Evolutionary conservation across 257 asterid species (phyloP).

Genomic region (Cynanchum wilfordii): DNA sequence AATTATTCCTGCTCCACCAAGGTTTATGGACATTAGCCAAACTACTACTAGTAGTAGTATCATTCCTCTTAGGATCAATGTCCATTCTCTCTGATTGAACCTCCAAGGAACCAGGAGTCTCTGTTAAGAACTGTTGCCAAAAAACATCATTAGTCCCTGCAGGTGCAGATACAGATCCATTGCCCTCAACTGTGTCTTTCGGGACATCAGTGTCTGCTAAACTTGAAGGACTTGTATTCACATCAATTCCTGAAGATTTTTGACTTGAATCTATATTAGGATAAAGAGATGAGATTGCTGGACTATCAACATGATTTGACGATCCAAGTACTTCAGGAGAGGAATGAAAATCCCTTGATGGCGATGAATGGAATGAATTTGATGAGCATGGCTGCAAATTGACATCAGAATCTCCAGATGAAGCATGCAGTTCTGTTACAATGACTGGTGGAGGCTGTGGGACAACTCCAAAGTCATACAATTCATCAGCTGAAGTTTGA

Average conservation of each 20-base stretch:
- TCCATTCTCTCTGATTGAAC: conserved; percentile 39
- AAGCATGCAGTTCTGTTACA: conserved; percentile 29
- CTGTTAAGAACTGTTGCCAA: conserved; percentile 86
- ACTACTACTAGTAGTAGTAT: conserved; percentile 11
- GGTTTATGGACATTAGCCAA: conserved; percentile 32
- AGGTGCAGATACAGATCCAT: conserved; percentile 22
- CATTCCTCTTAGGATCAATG: conserved; percentile 18
- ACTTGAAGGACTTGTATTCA: conserved; percentile 37
- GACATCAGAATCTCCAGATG: conserved; percentile 55
- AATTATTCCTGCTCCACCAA: conserved; percentile 51
- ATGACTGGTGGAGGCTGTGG: conserved; percentile 27
- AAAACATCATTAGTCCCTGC: conserved; percentile 62
- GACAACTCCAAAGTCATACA: conserved; percentile 25
- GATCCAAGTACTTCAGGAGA: conserved; percentile 36
- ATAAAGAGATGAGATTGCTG: conserved; percentile 38
- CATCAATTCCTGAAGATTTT: conserved; percentile 31
- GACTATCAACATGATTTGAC: conserved; percentile 32
- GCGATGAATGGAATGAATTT: conserved; percentile 33
- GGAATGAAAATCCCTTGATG: conserved; percentile 41
- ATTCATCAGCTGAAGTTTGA: conserved; percentile 29
- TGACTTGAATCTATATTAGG: conserved; percentile 30
- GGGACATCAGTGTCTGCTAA: conserved; percentile 11
- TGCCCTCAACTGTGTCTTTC: conserved; percentile 25
- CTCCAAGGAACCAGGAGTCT: conserved; percentile 44
- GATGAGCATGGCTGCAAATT: conserved; percentile 36